These are phyloP conservation scores for Phytopythium litorale DNA, from an alignment of 352 stramenopile genomes.

Conservation along the genomic window DNA sequence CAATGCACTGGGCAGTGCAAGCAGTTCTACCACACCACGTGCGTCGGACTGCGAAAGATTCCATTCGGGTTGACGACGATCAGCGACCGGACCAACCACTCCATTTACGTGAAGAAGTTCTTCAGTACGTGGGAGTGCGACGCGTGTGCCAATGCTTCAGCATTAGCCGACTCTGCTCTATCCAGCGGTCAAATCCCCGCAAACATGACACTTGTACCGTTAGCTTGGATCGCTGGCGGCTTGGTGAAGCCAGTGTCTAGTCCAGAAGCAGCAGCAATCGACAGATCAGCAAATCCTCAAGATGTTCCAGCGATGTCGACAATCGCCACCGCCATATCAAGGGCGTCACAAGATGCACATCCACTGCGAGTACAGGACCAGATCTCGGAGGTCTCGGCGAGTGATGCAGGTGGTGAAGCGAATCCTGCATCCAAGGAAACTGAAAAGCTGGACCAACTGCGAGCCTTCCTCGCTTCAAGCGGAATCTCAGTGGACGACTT, in stretches of 20 bases:
- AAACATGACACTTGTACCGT: slow-evolving; percentile 47
- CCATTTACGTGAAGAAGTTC: slow-evolving; percentile 81
- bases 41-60: slow-evolving; percentile 72
- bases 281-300: slow-evolving; percentile 19
- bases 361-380: not conserved
- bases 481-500: slow-evolving; percentile 73
- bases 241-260: not conserved
- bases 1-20: slow-evolving; percentile 43
- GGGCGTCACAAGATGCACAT: not conserved
- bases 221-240: slow-evolving; percentile 25
- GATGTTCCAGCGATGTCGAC: slow-evolving; percentile 5
- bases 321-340: not conserved
- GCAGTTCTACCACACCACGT: slow-evolving; percentile 70
- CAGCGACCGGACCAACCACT: slow-evolving; percentile 77
- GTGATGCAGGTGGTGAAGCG: not conserved
- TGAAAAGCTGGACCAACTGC: slow-evolving; percentile 53
- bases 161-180: not conserved
- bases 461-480: slow-evolving; percentile 52
- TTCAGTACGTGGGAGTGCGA: slow-evolving; percentile 77
- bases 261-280: not conserved
- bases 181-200: slow-evolving; percentile 21
- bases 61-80: slow-evolving; percentile 81
- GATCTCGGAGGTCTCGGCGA: not conserved
- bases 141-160: slow-evolving; percentile 17
- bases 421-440: not conserved